Evolutionary conservation across 495 filamentous ascomycete genomes (phyloP).

Genomic region (Neurospora discreta): DNA sequence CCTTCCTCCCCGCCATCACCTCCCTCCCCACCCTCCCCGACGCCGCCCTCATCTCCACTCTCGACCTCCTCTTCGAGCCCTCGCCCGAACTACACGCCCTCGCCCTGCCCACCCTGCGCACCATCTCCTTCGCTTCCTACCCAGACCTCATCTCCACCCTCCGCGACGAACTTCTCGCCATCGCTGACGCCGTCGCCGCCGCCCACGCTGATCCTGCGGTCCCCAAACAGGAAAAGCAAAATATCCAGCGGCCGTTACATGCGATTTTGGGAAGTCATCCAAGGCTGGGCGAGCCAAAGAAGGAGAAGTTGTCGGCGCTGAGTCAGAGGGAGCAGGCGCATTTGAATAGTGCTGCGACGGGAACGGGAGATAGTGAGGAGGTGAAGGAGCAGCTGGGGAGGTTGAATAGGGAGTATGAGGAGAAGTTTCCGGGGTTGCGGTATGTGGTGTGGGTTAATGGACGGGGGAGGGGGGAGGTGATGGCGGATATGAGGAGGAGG

Average conservation of each 20-base stretch:
- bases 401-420: constrained; percentile 77
- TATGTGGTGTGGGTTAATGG: constrained; percentile 96
- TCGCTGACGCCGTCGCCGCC: constrained; percentile 24
- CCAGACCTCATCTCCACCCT: constrained; percentile 16
- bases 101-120: constrained; percentile 52
- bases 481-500: constrained; percentile 73
- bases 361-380: constrained; percentile 14
- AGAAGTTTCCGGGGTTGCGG: constrained; percentile 66
- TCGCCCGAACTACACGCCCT: constrained; percentile 63
- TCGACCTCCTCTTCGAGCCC: constrained; percentile 84
- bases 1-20: constrained; percentile 25
- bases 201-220: constrained; percentile 1
- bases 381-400: constrained; percentile 46
- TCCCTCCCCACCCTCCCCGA: constrained; percentile 33
- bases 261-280: constrained; percentile 81
- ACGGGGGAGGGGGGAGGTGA: constrained; percentile 56
- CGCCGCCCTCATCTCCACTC: constrained; percentile 45
- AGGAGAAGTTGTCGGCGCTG: constrained; percentile 46
- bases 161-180: constrained; percentile 48
- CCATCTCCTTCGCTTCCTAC: constrained; percentile 44
- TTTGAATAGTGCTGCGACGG: constrained; percentile 33
- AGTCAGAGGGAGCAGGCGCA: constrained; percentile 72
- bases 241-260: constrained; percentile 21
- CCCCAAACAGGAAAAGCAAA: constrained; percentile 1
- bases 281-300: constrained; percentile 68